These are phyloP conservation scores for Pseudonitzschia pungens DNA, from an alignment of 108 stramenopile species.

Conservation along the genomic window DNA sequence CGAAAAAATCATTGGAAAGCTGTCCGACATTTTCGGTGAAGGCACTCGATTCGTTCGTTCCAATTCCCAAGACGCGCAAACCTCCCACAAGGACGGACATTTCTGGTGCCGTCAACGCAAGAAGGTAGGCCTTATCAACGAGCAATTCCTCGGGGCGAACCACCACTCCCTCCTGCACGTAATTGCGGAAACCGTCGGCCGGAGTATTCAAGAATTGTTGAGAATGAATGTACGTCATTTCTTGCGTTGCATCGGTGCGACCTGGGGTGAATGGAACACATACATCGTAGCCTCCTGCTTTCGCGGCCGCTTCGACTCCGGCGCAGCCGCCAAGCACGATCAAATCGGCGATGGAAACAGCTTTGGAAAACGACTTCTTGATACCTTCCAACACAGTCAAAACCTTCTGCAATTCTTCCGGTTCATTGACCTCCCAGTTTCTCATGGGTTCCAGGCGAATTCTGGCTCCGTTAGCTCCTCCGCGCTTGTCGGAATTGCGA, in stretches of 20 bases:
- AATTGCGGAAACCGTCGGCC: constrained; percentile 76
- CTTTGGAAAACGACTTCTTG: constrained; percentile 36
- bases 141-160: constrained; percentile 45
- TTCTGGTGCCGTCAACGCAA: constrained; percentile 60
- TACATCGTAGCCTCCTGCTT: constrained; percentile 44
- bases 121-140: constrained; percentile 61
- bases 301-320: constrained; percentile 64
- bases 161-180: constrained; percentile 22
- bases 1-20: constrained; percentile 66
- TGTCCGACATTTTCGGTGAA: constrained; percentile 51
- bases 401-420: constrained; percentile 46
- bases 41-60: constrained; percentile 19
- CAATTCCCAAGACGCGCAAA: constrained; percentile 54
- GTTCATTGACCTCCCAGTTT: constrained; percentile 70
- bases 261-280: constrained; percentile 69
- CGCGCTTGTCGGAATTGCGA: constrained; percentile 70
- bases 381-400: constrained; percentile 42
- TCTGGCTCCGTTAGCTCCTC: constrained; percentile 76
- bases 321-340: constrained; percentile 71
- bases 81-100: constrained; percentile 74
- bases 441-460: constrained; percentile 64
- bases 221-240: constrained; percentile 54
- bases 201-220: constrained; percentile 50
- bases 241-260: constrained; percentile 63
- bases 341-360: constrained; percentile 72